These are phyloP conservation scores for Alopecurus myosuroides DNA, from an alignment of 176 grass and related monocot species.

Conservation along the genomic window DNA sequence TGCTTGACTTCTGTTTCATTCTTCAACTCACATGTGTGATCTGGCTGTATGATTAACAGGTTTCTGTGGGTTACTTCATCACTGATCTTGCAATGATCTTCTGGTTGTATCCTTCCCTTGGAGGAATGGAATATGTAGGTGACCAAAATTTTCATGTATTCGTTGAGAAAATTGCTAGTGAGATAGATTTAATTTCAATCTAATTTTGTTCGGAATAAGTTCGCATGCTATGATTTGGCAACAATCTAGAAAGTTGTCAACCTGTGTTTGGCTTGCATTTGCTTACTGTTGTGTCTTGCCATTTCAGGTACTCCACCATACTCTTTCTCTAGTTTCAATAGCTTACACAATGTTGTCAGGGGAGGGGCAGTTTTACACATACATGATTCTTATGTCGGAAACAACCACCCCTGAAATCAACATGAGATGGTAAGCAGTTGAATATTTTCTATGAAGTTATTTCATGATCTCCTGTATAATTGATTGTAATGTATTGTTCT, in stretches of 20 bases:
- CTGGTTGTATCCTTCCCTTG: slow-evolving; percentile 89
- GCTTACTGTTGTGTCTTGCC: slow-evolving; percentile 20
- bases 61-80: slow-evolving; percentile 94
- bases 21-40: slow-evolving; percentile 19
- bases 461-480: background rate
- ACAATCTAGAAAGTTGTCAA: background rate
- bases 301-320: slow-evolving; percentile 88
- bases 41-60: slow-evolving; percentile 45
- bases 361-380: slow-evolving; percentile 92
- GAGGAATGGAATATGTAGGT: slow-evolving; percentile 98
- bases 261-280: background rate
- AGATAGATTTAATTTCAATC: slow-evolving; percentile 10
- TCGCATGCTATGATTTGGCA: background rate
- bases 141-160: slow-evolving; percentile 1
- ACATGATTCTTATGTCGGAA: slow-evolving; percentile 88
- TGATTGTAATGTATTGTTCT: slow-evolving; percentile 25
- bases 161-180: background rate
- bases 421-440: slow-evolving; percentile 71
- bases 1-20: slow-evolving; percentile 19
- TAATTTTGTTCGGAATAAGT: background rate
- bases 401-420: slow-evolving; percentile 86
- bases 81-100: slow-evolving; percentile 90
- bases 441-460: background rate
- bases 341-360: slow-evolving; percentile 80
- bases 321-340: slow-evolving; percentile 72